phyloP scores from a whole-genome alignment of 768 basidiomycete species.

The Mycena rosella region DNA sequence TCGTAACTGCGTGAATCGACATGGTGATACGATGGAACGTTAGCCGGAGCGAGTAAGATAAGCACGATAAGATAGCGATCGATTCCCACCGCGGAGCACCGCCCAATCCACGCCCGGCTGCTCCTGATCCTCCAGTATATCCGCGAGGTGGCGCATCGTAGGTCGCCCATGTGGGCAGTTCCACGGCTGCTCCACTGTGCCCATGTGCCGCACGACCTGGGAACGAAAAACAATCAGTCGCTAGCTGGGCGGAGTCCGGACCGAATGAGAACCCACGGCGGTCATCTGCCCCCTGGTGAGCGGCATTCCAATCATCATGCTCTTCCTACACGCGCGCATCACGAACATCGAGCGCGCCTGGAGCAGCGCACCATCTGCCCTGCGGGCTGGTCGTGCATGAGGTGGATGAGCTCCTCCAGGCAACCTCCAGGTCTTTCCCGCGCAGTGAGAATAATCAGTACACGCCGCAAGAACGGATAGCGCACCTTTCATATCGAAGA shows the following conservation, averaged over 20 bases:
- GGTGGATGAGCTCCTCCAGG: constrained; percentile 93
- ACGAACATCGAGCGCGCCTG: constrained; percentile 96
- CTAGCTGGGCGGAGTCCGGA: neutral
- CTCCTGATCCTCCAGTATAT: constrained; percentile 39
- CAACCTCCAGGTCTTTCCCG: constrained; percentile 79
- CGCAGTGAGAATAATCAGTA: constrained; percentile 14
- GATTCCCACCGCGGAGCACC: too few relatives aligned
- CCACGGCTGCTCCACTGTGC: constrained; percentile 88
- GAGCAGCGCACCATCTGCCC: constrained; percentile 92
- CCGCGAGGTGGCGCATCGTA: constrained; percentile 83
- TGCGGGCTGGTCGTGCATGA: constrained; percentile 81
- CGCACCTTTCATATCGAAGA: constrained; percentile 89
- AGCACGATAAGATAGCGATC: too few relatives aligned
- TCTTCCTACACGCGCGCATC: constrained; percentile 94
- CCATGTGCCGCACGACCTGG: constrained; percentile 86
- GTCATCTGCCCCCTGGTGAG: constrained; percentile 85
- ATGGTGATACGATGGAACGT: too few relatives aligned
- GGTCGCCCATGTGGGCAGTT: constrained; percentile 90
- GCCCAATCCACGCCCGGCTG: too few relatives aligned
- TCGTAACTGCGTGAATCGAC: too few relatives aligned
- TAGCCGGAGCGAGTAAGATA: too few relatives aligned
- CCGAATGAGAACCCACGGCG: constrained; percentile 58
- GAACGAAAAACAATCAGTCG: neutral
- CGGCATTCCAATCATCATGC: constrained; percentile 95
- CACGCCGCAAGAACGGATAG: neutral